Percentiles rank a stretch among this genome's conserved stretches.
phyloP scores from a whole-genome alignment of 257 asterid species.

The Salvia hispanica region DNA sequence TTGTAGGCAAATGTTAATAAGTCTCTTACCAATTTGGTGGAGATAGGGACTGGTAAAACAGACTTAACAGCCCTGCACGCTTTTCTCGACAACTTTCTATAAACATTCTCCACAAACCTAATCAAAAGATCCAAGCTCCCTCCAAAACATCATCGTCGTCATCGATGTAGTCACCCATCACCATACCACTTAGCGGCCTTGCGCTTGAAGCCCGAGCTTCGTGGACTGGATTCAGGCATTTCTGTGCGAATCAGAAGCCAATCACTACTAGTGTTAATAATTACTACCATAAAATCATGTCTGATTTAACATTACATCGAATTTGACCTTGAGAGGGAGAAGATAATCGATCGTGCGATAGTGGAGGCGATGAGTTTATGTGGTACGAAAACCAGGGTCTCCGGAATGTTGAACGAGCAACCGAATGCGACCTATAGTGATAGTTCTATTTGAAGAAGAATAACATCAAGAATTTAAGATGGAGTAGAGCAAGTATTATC shows the following conservation, averaged over 20 bases:
- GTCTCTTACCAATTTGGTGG: constrained; percentile 64
- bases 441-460: no score
- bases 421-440: no score
- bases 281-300: background rate
- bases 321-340: constrained; percentile 34
- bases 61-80: constrained; percentile 90
- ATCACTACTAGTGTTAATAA: background rate
- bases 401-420: no score
- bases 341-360: constrained; percentile 28
- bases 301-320: background rate
- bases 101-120: no score
- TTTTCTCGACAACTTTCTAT: no score
- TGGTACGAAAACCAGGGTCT: no score
- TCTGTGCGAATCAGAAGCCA: constrained; percentile 36
- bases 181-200: constrained; percentile 46
- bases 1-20: background rate
- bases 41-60: constrained; percentile 74
- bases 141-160: constrained; percentile 55
- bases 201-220: constrained; percentile 50
- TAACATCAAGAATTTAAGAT: no score
- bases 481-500: background rate
- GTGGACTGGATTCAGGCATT: constrained; percentile 35
- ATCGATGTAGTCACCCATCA: constrained; percentile 54
- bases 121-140: no score
- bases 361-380: no score